Conservation (phyloP, 805 yeast species). For the Kuraishia piskuri region DNA sequence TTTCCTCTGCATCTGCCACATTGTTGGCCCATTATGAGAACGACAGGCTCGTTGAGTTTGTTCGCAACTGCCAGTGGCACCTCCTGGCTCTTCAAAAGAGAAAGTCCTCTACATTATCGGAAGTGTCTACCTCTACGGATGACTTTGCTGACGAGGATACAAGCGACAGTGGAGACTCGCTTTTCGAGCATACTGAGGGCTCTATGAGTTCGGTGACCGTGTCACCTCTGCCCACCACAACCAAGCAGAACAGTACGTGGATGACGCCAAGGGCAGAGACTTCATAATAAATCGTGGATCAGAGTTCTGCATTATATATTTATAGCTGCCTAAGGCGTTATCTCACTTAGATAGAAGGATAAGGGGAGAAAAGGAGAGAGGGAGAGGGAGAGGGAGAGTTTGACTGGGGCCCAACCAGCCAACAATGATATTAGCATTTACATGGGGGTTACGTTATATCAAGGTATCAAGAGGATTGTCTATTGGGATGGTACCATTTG, state of each 20-base stretch:
- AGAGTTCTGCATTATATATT: neutral
- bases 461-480: no score
- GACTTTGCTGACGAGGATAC: neutral
- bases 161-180: constrained; percentile 3
- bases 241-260: neutral
- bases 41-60: neutral
- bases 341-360: no score
- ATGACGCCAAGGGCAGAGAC: neutral
- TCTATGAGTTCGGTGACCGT: constrained; percentile 1
- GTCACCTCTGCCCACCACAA: neutral
- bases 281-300: neutral
- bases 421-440: no score
- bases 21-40: neutral
- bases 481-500: no score
- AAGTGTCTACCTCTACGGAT: neutral
- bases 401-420: no score
- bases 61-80: neutral
- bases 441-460: no score
- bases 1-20: neutral
- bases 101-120: neutral
- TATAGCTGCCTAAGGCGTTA: neutral
- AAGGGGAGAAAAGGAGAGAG: no score
- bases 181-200: constrained; percentile 1
- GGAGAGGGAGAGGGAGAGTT: no score
- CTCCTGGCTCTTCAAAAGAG: neutral